Conservation (phyloP, 495 filamentous ascomycete genomes). For the Immersiella caudata region DNA sequence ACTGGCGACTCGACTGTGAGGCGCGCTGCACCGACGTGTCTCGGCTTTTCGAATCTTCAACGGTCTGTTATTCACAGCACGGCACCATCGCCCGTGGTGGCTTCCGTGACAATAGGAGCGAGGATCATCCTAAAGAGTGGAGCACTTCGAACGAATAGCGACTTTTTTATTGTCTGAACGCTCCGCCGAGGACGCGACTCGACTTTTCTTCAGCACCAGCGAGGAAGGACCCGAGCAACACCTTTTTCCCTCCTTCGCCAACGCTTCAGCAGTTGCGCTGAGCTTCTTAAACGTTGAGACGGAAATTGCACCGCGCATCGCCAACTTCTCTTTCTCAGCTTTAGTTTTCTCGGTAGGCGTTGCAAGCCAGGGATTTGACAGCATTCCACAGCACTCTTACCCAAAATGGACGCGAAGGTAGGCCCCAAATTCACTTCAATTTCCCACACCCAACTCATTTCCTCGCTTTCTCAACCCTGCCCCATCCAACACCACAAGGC, state of each 20-base stretch:
- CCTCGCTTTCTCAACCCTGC: slow-evolving; percentile 11
- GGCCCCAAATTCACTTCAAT: slow-evolving; percentile 20
- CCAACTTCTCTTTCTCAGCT: slow-evolving; percentile 8
- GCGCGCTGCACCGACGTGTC: slow-evolving; percentile 31
- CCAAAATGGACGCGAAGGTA: slow-evolving; percentile 46
- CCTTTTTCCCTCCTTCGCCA: not conserved
- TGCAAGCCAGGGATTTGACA: not conserved
- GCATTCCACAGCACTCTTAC: slow-evolving; percentile 9
- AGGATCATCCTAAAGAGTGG: not conserved
- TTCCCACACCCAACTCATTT: slow-evolving; percentile 19
- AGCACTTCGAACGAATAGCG: not conserved
- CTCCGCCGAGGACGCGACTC: slow-evolving; percentile 5
- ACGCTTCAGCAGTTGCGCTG: not conserved
- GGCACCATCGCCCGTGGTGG: not conserved
- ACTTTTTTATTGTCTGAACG: not conserved
- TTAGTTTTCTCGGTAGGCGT: not conserved
- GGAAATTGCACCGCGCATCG: slow-evolving; percentile 6
- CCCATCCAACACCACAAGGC: slow-evolving; percentile 9
- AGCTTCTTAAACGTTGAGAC: not conserved
- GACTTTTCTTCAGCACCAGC: not conserved
- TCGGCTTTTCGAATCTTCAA: not conserved
- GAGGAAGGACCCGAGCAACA: not conserved
- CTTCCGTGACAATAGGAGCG: not conserved
- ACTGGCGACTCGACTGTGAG: slow-evolving; percentile 22
- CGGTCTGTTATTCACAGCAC: not conserved